Percentiles rank a stretch among this genome's conserved stretches.
Evolutionary conservation across 148 eudicot genomes (phyloP).

Genomic region (Fagopyrum esculentum): DNA sequence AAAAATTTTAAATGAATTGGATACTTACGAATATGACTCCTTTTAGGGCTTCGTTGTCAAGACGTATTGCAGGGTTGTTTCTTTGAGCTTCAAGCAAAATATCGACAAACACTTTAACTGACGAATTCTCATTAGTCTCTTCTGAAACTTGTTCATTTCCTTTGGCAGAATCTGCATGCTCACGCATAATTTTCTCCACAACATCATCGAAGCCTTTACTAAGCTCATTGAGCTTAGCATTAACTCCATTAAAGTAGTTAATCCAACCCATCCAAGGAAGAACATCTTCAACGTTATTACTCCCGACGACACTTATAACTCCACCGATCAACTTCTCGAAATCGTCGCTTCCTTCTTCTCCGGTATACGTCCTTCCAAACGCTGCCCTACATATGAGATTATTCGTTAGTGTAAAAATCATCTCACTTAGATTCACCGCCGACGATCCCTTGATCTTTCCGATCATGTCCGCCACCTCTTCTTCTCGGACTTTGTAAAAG

Average conservation of each 20-base stretch:
- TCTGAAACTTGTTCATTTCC: background rate
- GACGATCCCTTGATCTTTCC: background rate
- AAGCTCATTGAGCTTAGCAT: slow-evolving; percentile 3
- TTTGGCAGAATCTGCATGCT: background rate
- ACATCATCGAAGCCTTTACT: background rate
- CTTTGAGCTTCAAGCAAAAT: slow-evolving; percentile 4
- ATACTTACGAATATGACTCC: background rate
- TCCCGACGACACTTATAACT: background rate
- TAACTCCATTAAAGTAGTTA: slow-evolving; percentile 1
- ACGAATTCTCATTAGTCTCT: background rate
- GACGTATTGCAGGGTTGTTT: background rate
- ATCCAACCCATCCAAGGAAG: slow-evolving; percentile 16
- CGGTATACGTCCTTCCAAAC: background rate
- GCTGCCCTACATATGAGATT: background rate
- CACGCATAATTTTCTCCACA: background rate
- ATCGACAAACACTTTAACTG: background rate
- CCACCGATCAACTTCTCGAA: background rate
- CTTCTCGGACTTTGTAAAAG: background rate
- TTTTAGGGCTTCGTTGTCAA: background rate
- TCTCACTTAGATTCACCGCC: background rate
- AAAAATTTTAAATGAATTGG: background rate
- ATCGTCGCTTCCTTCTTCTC: background rate
- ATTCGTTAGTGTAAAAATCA: background rate
- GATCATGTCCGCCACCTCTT: background rate
- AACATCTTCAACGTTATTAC: background rate